Base-by-base conservation (phyloP, 2,329 filamentous ascomycete genomes). In the Epichloe sibirici region DNA sequence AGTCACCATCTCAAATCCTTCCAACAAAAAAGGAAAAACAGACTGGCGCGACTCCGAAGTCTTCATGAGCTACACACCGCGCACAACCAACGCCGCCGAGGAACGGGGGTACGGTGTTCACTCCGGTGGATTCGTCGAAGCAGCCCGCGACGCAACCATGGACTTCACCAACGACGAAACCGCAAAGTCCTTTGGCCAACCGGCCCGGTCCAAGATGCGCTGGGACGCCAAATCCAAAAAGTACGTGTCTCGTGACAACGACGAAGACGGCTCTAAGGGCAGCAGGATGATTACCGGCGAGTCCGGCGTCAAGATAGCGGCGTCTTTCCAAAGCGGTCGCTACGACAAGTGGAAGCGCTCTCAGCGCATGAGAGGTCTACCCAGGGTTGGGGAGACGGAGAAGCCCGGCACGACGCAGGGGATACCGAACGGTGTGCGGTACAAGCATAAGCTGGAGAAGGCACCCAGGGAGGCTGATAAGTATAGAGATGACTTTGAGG, bases 151-250 rank as follows among this genome's bases (percentile, higher is more conserved):
- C 58, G 88, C 83, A 2, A 86, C 89, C 40, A 95, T 98, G 88
- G 93, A 97, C 67, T 82, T 98, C 12, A 85, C 81, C 55, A 90
- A 90, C 64, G 93, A 98, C 69, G 93, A 97, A 59, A 80, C 79
- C 11, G 81, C 81, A 60, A 87, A 88, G 64, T 78, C 81, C 1
- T 94, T 96, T 66, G 90, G 82, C 56, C 82, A 88, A 61, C 82
- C 89, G 3, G 79, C 83, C 46, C 85, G 83, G 61, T 71, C 83
- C 48, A 80, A 83, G 59, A 85, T 95, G 83, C 85, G 93, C 59
- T 98, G 93, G 93, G 93, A 98, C 73, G 91, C 94, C 74, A 95
- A 95, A 69, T 81, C 83, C 63, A 94, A 88, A 71, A 97, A 96
- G 71, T 98, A 97, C 71, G 91, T 98, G 38, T 77, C 88, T 12